Conservation (phyloP, 179 eudicot genomes). For the Nepenthes alata region DNA sequence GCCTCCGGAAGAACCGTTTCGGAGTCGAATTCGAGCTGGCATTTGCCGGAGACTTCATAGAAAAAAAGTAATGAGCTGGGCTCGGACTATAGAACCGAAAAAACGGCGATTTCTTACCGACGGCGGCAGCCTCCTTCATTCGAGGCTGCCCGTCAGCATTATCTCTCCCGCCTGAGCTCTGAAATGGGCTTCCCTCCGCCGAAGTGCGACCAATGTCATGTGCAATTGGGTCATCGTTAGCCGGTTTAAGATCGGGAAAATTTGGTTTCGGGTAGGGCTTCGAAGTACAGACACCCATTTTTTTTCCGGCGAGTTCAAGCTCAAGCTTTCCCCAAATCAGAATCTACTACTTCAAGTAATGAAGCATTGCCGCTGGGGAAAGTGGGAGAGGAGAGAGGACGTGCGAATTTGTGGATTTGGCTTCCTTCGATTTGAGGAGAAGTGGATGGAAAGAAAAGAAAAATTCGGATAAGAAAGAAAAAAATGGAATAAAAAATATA, state of each 20-base stretch:
- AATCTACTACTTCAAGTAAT: background rate
- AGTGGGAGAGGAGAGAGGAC: background rate
- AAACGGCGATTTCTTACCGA: constrained; percentile 53
- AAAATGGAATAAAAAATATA: background rate
- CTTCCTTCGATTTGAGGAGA: background rate
- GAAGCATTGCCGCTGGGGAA: background rate
- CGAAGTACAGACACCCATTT: constrained; percentile 58
- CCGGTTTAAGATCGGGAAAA: constrained; percentile 7
- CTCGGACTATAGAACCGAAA: constrained; percentile 74
- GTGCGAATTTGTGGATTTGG: background rate
- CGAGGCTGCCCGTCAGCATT: background rate
- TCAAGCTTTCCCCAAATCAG: background rate
- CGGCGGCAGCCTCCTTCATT: constrained; percentile 4
- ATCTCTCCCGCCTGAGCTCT: background rate
- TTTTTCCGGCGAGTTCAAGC: background rate
- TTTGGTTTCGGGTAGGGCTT: constrained; percentile 27
- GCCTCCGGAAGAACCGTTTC: constrained; percentile 45
- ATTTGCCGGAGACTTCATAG: constrained; percentile 55
- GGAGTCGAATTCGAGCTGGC: constrained; percentile 35
- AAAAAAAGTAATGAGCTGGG: constrained; percentile 69
- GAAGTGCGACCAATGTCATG: background rate
- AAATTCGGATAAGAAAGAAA: background rate
- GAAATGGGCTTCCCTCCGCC: background rate
- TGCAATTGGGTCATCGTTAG: background rate
- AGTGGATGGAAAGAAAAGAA: background rate